Evolutionary conservation across 768 basidiomycete species (phyloP).

Genomic region (Pilatotrama ljubarskyi): DNA sequence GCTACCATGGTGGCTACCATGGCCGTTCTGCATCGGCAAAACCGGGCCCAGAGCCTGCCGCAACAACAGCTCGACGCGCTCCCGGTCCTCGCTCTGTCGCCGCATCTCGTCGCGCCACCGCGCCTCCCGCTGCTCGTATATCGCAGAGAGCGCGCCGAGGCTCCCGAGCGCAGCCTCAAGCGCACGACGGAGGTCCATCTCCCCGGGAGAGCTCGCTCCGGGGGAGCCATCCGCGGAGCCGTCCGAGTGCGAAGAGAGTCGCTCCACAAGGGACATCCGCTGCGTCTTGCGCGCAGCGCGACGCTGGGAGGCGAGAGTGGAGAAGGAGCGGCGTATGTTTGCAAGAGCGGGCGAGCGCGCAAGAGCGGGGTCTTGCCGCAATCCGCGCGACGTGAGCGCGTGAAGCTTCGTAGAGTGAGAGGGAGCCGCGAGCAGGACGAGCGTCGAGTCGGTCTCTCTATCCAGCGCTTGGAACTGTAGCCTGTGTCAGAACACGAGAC

Average conservation of each 20-base stretch:
- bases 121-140: conserved; percentile 69
- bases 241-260: conserved; percentile 36
- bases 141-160: conserved; percentile 57
- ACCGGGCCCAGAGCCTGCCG: conserved; percentile 54
- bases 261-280: conserved; percentile 50
- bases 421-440: conserved; percentile 73
- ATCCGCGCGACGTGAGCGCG: conserved; percentile 62
- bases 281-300: conserved; percentile 43
- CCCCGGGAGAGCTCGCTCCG: conserved; percentile 47
- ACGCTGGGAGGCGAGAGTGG: conserved; percentile 57
- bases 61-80: conserved; percentile 64
- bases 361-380: conserved; percentile 56
- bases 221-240: conserved; percentile 59
- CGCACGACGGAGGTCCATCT: conserved; percentile 67
- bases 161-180: conserved; percentile 69
- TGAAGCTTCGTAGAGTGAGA: conserved; percentile 71
- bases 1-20: neutral
- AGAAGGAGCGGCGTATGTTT: conserved; percentile 58
- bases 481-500: conserved; percentile 9
- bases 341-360: conserved; percentile 49
- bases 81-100: conserved; percentile 63
- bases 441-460: conserved; percentile 77
- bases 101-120: conserved; percentile 68
- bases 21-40: conserved; percentile 7
- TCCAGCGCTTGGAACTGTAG: conserved; percentile 74